These are phyloP conservation scores for Solanum okadae DNA, from an alignment of 257 asterid genomes.

Conservation along the genomic window DNA sequence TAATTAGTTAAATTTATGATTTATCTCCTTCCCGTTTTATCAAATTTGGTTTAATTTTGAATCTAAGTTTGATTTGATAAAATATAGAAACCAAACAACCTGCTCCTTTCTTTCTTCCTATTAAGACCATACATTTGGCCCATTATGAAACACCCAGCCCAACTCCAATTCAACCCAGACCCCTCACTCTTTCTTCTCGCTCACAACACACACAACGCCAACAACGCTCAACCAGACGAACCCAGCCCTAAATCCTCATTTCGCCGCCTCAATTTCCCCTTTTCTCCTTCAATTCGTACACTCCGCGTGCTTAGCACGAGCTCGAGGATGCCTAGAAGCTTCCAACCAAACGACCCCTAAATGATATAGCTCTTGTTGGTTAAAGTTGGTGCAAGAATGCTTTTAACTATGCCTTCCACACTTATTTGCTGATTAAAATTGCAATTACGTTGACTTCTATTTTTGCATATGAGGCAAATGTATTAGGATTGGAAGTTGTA, in stretches of 20 bases:
- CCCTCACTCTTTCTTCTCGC: not conserved
- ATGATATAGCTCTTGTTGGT: not conserved
- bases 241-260: not conserved
- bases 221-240: not conserved
- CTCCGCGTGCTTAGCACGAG: not conserved
- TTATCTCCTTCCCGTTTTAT: not conserved
- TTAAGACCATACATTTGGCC: not conserved
- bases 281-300: not conserved
- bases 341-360: not conserved
- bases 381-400: not conserved
- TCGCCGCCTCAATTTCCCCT: not conserved
- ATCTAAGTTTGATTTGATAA: no score
- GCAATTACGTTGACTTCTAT: not conserved
- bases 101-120: not conserved
- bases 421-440: not conserved
- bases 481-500: not conserved
- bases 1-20: not conserved
- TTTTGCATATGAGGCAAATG: not conserved
- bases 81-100: not conserved
- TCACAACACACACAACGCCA: not conserved
- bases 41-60: not conserved
- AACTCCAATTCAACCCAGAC: not conserved
- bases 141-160: not conserved
- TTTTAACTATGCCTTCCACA: not conserved
- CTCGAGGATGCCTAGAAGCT: not conserved